Percentiles rank a stretch among this genome's conserved stretches.
Evolutionary conservation across 192 early-diverging fungal species (phyloP).

Genomic region (Linnemannia hyalina): DNA sequence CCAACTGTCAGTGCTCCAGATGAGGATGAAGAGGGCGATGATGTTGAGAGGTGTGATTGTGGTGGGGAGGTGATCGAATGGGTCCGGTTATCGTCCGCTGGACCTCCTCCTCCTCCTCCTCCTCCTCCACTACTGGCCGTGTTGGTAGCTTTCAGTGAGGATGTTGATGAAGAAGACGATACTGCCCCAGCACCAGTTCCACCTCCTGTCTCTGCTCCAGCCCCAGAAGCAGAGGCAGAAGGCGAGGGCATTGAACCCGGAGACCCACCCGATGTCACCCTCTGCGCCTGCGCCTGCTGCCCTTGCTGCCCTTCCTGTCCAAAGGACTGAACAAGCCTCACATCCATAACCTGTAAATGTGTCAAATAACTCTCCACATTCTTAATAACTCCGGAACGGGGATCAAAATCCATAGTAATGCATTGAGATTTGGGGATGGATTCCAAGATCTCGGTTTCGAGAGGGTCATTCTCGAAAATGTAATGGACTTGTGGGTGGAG

Average conservation of each 20-base stretch:
- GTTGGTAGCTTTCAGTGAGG: background rate
- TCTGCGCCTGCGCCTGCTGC: background rate
- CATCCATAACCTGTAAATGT: slow-evolving; percentile 43
- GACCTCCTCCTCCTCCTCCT: background rate
- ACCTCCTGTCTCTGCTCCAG: background rate
- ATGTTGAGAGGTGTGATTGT: background rate
- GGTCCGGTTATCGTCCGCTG: background rate
- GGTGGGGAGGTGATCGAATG: background rate
- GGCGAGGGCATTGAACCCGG: background rate
- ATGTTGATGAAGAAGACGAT: background rate
- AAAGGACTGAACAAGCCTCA: slow-evolving; percentile 12
- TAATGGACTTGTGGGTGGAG: slow-evolving; percentile 43
- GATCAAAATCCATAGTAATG: slow-evolving; percentile 47
- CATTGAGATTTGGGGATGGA: slow-evolving; percentile 39
- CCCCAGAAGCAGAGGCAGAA: background rate
- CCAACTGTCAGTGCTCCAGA: background rate
- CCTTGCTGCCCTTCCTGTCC: background rate
- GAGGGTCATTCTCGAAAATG: slow-evolving; percentile 46
- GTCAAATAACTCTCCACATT: slow-evolving; percentile 46
- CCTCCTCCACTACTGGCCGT: background rate
- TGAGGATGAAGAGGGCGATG: background rate
- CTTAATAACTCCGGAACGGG: slow-evolving; percentile 22
- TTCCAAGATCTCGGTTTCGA: slow-evolving; percentile 42
- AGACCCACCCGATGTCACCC: background rate
- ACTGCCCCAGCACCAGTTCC: background rate